These are phyloP conservation scores for Oryza nivara DNA, from an alignment of 176 grass and related monocot species.

Conservation along the genomic window DNA sequence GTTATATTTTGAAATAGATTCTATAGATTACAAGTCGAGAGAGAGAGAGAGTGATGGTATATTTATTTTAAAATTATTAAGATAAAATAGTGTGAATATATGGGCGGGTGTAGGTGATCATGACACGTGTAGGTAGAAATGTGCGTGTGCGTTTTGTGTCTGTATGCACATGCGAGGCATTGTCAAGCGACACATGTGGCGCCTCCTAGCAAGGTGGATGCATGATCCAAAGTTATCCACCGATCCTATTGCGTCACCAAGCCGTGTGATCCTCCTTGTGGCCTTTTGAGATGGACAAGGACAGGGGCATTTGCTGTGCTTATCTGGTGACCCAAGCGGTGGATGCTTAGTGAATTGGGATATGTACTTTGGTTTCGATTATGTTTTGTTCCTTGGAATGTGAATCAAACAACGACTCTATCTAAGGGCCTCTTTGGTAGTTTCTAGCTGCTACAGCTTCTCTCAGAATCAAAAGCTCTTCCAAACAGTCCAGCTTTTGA, in stretches of 20 bases:
- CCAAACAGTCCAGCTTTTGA: too few relatives aligned
- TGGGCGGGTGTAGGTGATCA: not conserved
- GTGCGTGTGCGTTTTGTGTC: not conserved
- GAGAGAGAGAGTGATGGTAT: not conserved
- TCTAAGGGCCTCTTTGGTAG: too few relatives aligned
- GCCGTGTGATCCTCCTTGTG: not conserved
- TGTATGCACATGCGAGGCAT: not conserved
- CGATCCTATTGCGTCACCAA: not conserved
- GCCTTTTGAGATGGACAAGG: not conserved
- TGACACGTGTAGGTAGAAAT: not conserved
- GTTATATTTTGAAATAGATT: too few relatives aligned
- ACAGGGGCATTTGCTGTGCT: not conserved
- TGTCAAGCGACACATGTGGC: slow-evolving; percentile 22
- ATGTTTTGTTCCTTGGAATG: not conserved
- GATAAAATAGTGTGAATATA: not conserved
- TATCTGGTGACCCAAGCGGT: slow-evolving; percentile 9
- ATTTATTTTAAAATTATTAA: not conserved
- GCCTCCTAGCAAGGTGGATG: not conserved
- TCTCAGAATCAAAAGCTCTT: too few relatives aligned
- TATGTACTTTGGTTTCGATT: not conserved
- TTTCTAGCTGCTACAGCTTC: too few relatives aligned
- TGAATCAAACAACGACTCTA: slow-evolving; percentile 15
- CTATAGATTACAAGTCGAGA: too few relatives aligned
- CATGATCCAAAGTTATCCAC: not conserved
- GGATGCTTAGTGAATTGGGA: not conserved